Percentiles rank a stretch among this genome's conserved stretches.
Evolutionary conservation across 2,329 filamentous ascomycete species (phyloP).

Genomic region (Knufia fluminis): DNA sequence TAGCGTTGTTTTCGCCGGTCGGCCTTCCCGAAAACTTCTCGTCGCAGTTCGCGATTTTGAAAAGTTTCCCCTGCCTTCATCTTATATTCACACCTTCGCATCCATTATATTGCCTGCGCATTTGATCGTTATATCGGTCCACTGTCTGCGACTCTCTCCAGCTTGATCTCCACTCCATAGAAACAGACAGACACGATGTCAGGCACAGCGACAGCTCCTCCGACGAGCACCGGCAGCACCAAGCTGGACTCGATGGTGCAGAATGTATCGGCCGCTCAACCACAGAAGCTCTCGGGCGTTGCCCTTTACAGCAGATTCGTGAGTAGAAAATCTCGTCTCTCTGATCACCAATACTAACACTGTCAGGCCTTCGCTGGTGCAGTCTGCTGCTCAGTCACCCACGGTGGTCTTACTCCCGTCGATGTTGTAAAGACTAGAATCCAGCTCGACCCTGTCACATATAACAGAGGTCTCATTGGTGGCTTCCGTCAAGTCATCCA

Average conservation of each 20-base stretch:
- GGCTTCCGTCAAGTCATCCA: conserved; percentile 78
- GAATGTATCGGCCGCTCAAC: conserved; percentile 36
- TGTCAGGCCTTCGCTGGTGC: conserved; percentile 75
- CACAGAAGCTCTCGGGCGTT: conserved; percentile 52
- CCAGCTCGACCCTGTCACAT: conserved; percentile 81
- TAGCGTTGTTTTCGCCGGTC: too few species aligned
- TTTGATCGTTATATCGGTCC: background rate
- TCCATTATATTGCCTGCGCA: background rate
- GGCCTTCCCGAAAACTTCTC: background rate
- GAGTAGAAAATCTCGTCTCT: conserved; percentile 1
- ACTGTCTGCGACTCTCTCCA: background rate
- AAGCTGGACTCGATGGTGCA: conserved; percentile 42
- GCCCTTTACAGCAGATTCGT: conserved; percentile 62
- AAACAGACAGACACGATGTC: conserved; percentile 29
- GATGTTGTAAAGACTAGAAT: conserved; percentile 98
- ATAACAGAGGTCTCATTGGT: conserved; percentile 80
- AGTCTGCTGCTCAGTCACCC: conserved; percentile 95
- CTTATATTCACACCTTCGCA: background rate
- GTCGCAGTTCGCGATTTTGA: background rate
- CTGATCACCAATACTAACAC: background rate
- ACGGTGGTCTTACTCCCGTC: conserved; percentile 92
- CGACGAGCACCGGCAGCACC: conserved; percentile 40
- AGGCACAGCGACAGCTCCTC: conserved; percentile 34
- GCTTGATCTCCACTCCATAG: conserved; percentile 10
- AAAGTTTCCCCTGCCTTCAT: background rate